Evolutionary conservation across 805 yeast genomes (phyloP).

Genomic region (Nakazawaea wyomingensis): DNA sequence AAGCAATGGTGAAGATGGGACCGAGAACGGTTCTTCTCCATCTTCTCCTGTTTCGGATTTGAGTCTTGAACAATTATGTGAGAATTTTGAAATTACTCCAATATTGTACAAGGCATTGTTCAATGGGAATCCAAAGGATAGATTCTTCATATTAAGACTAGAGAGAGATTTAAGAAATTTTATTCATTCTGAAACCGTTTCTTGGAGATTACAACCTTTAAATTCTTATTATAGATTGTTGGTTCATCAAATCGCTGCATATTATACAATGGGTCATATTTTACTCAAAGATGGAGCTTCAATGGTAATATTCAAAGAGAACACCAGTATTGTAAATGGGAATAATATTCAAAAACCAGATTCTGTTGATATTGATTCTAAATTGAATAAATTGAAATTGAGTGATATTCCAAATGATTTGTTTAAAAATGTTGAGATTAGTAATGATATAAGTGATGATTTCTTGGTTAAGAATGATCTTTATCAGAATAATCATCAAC

Average conservation of each 20-base stretch:
- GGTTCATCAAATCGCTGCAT: constrained; percentile 67
- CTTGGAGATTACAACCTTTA: constrained; percentile 45
- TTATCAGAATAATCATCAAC: constrained; percentile 3
- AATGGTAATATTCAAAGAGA: constrained; percentile 33
- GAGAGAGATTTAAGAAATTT: constrained; percentile 45
- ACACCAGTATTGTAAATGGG: constrained; percentile 30
- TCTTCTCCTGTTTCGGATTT: constrained; percentile 14
- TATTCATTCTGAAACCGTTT: constrained; percentile 33
- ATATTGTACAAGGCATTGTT: constrained; percentile 30
- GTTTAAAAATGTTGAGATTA: constrained; percentile 8
- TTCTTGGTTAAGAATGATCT: constrained; percentile 12
- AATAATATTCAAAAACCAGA: constrained; percentile 27
- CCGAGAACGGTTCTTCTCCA: background rate
- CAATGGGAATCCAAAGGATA: constrained; percentile 34
- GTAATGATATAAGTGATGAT: constrained; percentile 12
- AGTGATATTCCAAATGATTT: constrained; percentile 19
- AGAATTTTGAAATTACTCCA: constrained; percentile 16
- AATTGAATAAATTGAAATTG: constrained; percentile 25
- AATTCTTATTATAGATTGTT: constrained; percentile 66
- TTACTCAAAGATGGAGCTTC: constrained; percentile 46
- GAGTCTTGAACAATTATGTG: constrained; percentile 19
- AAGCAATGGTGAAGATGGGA: background rate
- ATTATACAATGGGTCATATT: constrained; percentile 56
- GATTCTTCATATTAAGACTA: constrained; percentile 42
- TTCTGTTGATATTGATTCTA: constrained; percentile 28